Evolutionary conservation across 2,329 filamentous ascomycete species (phyloP), one percentile per base, ranked within the genome.

Genomic region (Aureobasidium musti): DNA sequence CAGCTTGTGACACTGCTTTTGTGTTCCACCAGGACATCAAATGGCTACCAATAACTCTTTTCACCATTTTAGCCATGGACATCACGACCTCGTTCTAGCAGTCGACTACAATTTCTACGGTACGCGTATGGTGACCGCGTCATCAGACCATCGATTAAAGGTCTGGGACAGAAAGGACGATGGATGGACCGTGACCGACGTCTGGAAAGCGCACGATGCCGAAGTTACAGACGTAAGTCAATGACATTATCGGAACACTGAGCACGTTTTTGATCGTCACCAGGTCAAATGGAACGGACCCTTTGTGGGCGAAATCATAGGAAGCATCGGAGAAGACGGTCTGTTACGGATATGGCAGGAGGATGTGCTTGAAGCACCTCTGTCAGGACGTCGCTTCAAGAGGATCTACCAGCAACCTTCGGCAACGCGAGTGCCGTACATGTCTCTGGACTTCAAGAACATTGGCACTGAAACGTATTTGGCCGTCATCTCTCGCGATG

Each of bases 241-340:
- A 54, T 23, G 4, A 10, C 28, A n/a, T 17, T 6, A 17, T 7
- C 8, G 3, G 3, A 45, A 2, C 17, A 3, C 4, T 23, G 14
- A 2, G 19, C n/a, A 10, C n/a, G 17, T 35, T 21, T 50, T 26
- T 57, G 53, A 66, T 33, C 8, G 8, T 53, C 21, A 57, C 5
- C 74, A 94, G 91, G 88, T 96, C 65, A 91, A 95, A 83, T 98
- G 94, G 93, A 91, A 96, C 67, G 91, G 92, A 0, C 91, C 92
- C 0, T 94, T 91, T 69, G 88, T 95, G 68, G 95, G 95, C 71
- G 92, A 95, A 74, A 86, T 96, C 72, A 82, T 98, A 71, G 93
- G 89, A 66, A 96, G 91, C 64, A 90, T 97, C 68, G 92, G 91
- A 69, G 90, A 94, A 73, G 94, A 97, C 73, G 91, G 94, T 73